Evolutionary conservation across 1,139 yeast genomes (phyloP).

Genomic region (Lodderomyces elongisporus): DNA sequence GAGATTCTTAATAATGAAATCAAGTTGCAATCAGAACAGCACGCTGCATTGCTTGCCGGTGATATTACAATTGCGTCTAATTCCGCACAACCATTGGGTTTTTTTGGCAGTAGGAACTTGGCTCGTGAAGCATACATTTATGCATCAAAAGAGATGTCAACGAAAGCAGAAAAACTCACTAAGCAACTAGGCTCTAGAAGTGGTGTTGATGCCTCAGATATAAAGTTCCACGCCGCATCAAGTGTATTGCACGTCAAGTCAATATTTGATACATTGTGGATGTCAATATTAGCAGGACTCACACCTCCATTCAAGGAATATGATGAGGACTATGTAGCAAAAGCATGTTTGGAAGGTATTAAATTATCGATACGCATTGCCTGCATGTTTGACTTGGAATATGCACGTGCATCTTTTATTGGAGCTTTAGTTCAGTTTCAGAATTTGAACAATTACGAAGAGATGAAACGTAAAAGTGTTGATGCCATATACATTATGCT

Average conservation of each 20-base stretch:
- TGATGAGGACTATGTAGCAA: constrained; percentile 72
- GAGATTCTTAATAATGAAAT: constrained; percentile 84
- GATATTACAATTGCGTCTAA: constrained; percentile 35
- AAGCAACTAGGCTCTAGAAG: constrained; percentile 56
- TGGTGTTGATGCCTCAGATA: constrained; percentile 25
- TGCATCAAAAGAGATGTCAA: constrained; percentile 88
- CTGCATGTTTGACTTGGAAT: constrained; percentile 75
- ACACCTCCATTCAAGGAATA: constrained; percentile 91
- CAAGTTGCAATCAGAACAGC: constrained; percentile 88
- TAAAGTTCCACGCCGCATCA: constrained; percentile 49
- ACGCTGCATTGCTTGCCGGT: constrained; percentile 78
- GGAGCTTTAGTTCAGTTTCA: constrained; percentile 88
- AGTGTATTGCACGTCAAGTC: constrained; percentile 89
- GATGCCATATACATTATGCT: constrained; percentile 72
- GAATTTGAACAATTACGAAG: constrained; percentile 72
- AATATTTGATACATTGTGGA: constrained; percentile 92
- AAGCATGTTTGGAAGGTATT: constrained; percentile 76
- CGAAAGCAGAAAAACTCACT: constrained; percentile 82
- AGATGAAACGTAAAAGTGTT: constrained; percentile 74
- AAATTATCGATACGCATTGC: constrained; percentile 78
- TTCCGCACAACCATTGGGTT: constrained; percentile 43
- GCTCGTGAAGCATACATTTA: constrained; percentile 84
- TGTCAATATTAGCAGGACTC: constrained; percentile 91
- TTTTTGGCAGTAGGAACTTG: constrained; percentile 71
- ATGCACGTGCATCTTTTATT: constrained; percentile 84